These are phyloP conservation scores for Globisporangium ultimum DNA, from an alignment of 352 stramenopile genomes.

Conservation along the genomic window DNA sequence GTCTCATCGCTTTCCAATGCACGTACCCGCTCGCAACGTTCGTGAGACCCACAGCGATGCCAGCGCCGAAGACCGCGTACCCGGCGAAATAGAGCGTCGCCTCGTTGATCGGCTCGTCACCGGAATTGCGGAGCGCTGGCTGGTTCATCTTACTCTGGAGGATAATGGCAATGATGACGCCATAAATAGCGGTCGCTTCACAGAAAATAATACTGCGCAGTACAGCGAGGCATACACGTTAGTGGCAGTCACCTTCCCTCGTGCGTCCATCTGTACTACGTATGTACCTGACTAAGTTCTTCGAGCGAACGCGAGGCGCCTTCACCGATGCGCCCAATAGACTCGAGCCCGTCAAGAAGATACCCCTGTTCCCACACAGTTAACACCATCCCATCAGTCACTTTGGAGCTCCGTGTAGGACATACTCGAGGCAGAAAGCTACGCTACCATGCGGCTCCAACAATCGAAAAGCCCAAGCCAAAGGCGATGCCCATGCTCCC, in stretches of 20 bases:
- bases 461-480: constrained; percentile 94
- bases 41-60: constrained; percentile 97
- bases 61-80: constrained; percentile 97
- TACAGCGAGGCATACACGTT: too few species aligned
- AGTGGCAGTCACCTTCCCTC: background rate
- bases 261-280: background rate
- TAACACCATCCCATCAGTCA: background rate
- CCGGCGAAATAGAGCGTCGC: constrained; percentile 93
- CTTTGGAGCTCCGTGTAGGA: background rate
- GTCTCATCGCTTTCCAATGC: background rate
- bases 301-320: constrained; percentile 97
- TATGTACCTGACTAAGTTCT: constrained; percentile 95
- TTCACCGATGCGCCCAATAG: constrained; percentile 98
- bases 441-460: constrained; percentile 92
- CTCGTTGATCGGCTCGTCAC: constrained; percentile 73
- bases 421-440: background rate
- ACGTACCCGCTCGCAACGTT: constrained; percentile 95
- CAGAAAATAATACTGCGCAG: constrained; percentile 98
- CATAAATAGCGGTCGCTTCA: constrained; percentile 99
- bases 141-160: constrained; percentile 96
- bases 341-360: constrained; percentile 93
- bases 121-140: constrained; percentile 48
- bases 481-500: constrained; percentile 97
- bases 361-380: constrained; percentile 51
- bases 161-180: constrained; percentile 99